Conservation (phyloP, 1,284 basidiomycete genomes). For the Neonothopanus nambi region DNA sequence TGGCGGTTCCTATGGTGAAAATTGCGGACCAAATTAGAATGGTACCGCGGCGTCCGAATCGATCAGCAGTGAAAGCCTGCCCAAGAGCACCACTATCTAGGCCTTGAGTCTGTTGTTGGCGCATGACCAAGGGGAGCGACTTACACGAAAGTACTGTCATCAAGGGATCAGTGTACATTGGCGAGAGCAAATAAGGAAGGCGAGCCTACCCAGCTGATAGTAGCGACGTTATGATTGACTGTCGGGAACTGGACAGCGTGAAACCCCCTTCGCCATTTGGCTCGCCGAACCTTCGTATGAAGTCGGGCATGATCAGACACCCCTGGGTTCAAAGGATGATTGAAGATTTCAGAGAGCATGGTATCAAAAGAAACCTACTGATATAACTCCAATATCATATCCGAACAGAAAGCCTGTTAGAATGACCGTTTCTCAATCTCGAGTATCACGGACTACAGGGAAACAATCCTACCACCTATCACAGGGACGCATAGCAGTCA, state of each 20-base stretch:
- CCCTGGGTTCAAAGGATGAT: conserved; percentile 42
- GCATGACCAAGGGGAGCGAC: conserved; percentile 19
- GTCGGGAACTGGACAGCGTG: conserved; percentile 59
- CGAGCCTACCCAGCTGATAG: conserved; percentile 80
- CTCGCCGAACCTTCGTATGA: conserved; percentile 68
- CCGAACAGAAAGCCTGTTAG: conserved; percentile 62
- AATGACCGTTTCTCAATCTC: conserved; percentile 27
- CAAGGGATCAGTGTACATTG: conserved; percentile 7
- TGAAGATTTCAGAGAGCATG: not conserved
- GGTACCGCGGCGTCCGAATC: conserved; percentile 68
- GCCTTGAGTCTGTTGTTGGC: not conserved
- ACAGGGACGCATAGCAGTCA: not conserved
- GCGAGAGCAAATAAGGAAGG: conserved; percentile 2
- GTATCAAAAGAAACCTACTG: conserved; percentile 35
- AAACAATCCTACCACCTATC: conserved; percentile 27
- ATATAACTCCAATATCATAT: conserved; percentile 74
- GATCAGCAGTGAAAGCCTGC: conserved; percentile 78
- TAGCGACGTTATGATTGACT: conserved; percentile 75
- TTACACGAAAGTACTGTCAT: conserved; percentile 63
- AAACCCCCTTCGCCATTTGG: conserved; percentile 47
- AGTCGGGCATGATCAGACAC: conserved; percentile 81
- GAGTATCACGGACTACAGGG: not conserved
- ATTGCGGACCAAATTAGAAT: conserved; percentile 78
- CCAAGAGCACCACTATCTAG: conserved; percentile 58
- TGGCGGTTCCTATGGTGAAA: conserved; percentile 69